phyloP scores from a whole-genome alignment of 2,329 filamentous ascomycete species.

The Trichoderma hamatum region DNA sequence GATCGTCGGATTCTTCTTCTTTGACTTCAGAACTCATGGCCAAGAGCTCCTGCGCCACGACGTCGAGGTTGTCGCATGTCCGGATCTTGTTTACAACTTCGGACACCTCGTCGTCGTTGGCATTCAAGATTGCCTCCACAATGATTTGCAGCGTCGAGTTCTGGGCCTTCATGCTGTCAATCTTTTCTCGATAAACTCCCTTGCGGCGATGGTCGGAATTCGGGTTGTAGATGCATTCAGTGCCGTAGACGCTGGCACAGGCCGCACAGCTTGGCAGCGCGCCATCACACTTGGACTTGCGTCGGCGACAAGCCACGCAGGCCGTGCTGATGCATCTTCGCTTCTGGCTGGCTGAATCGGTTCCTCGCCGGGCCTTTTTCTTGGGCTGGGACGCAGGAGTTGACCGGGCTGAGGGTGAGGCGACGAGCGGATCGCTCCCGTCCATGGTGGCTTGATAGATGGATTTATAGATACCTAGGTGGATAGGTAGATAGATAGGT shows the following conservation, averaged over 20 bases:
- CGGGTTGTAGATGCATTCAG: constrained; percentile 90
- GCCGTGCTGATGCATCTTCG: constrained; percentile 82
- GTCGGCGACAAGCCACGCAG: constrained; percentile 75
- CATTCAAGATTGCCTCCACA: constrained; percentile 89
- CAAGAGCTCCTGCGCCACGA: constrained; percentile 57
- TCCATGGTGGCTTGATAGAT: neutral
- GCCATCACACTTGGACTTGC: constrained; percentile 90
- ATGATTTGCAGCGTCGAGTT: constrained; percentile 90
- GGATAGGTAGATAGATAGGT: neutral
- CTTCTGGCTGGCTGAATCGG: constrained; percentile 59
- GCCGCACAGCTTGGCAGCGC: constrained; percentile 89
- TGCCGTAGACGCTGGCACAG: constrained; percentile 92
- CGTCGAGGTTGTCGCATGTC: constrained; percentile 72
- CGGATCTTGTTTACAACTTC: constrained; percentile 84
- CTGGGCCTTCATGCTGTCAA: constrained; percentile 82
- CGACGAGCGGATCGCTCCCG: neutral
- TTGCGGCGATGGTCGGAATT: constrained; percentile 96
- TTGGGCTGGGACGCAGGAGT: constrained; percentile 35
- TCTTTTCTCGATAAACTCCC: constrained; percentile 94
- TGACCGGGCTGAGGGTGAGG: constrained; percentile 5
- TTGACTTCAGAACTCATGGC: constrained; percentile 43
- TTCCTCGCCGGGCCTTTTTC: constrained; percentile 56
- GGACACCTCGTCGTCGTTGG: constrained; percentile 81
- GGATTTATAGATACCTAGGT: too few relatives aligned
- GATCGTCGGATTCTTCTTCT: constrained; percentile 38